Conservation (phyloP, 352 stramenopile species). For the Pythium biforme region DNA sequence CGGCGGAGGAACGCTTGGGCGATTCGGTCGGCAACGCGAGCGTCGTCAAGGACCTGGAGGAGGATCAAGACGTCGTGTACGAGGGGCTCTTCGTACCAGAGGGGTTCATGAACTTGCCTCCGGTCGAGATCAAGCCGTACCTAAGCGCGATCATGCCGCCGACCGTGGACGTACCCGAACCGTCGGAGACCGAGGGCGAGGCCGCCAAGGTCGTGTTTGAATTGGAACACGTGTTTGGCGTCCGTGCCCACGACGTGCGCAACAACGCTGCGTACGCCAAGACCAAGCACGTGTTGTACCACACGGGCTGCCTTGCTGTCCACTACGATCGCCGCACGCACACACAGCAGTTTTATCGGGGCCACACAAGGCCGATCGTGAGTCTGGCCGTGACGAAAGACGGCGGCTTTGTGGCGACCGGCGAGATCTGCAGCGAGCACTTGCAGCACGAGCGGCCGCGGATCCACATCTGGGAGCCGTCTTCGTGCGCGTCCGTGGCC, state of each 20-base stretch:
- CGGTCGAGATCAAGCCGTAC: slow-evolving; percentile 62
- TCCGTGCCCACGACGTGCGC: slow-evolving; percentile 54
- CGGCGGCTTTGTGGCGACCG: slow-evolving; percentile 62
- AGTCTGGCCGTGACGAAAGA: slow-evolving; percentile 46
- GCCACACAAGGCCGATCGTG: slow-evolving; percentile 57
- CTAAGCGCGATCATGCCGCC: slow-evolving; percentile 63
- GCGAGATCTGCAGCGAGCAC: slow-evolving; percentile 65
- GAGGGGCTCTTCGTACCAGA: slow-evolving; percentile 61
- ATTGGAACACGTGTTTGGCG: slow-evolving; percentile 68
- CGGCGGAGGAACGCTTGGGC: slow-evolving; percentile 6
- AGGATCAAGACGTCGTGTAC: slow-evolving; percentile 47
- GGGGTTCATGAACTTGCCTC: slow-evolving; percentile 50
- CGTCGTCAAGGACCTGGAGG: slow-evolving; percentile 50
- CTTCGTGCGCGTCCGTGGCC: slow-evolving; percentile 44
- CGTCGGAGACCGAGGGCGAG: slow-evolving; percentile 37
- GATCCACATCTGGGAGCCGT: slow-evolving; percentile 76
- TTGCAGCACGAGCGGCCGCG: slow-evolving; percentile 53
- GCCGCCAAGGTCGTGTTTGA: slow-evolving; percentile 40
- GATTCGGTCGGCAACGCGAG: slow-evolving; percentile 16
- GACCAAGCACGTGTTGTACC: slow-evolving; percentile 63
- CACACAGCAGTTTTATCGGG: slow-evolving; percentile 60
- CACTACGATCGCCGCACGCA: slow-evolving; percentile 78
- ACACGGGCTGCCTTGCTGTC: slow-evolving; percentile 56
- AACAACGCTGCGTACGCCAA: slow-evolving; percentile 63
- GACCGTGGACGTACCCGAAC: slow-evolving; percentile 34